A percentile compares a stretch with the other conserved stretches of the same genome.
Conservation (phyloP, 129 eudicot species). For the Oenanthe sinensis region DNA sequence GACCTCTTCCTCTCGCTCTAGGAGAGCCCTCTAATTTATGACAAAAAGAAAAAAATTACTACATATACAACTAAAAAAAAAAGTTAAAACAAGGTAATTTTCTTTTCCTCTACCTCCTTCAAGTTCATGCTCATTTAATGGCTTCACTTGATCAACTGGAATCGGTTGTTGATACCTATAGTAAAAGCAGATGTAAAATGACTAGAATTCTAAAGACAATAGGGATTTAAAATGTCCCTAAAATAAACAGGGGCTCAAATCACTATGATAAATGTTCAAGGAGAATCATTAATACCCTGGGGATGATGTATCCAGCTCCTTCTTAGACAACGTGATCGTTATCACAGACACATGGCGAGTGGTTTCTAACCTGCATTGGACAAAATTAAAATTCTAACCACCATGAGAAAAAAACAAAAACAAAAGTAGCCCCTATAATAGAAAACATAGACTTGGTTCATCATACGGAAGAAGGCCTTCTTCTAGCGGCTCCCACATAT, state of each 20-base stretch:
- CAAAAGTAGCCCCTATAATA: background rate
- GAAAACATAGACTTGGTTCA: background rate
- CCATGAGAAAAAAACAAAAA: background rate
- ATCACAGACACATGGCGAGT: conserved; percentile 66
- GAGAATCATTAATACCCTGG: conserved; percentile 28
- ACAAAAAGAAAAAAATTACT: background rate
- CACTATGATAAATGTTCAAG: background rate
- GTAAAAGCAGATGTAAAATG: background rate
- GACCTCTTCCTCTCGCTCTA: conserved; percentile 31
- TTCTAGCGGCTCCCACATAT: conserved; percentile 47
- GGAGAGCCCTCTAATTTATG: conserved; percentile 27
- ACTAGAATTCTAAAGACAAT: background rate
- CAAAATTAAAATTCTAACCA: background rate
- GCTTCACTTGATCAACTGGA: conserved; percentile 37
- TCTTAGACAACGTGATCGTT: conserved; percentile 49
- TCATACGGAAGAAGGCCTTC: conserved; percentile 49
- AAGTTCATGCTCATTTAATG: conserved; percentile 20
- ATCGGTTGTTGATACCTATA: conserved; percentile 36
- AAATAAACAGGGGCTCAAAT: background rate
- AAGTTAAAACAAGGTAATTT: background rate
- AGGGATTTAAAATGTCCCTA: background rate
- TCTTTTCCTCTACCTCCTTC: conserved; percentile 29
- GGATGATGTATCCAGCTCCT: conserved; percentile 45
- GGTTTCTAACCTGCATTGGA: conserved; percentile 46
- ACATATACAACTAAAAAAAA: background rate